Base-by-base conservation (phyloP, 768 basidiomycete genomes). In the Lentinula edodes region DNA sequence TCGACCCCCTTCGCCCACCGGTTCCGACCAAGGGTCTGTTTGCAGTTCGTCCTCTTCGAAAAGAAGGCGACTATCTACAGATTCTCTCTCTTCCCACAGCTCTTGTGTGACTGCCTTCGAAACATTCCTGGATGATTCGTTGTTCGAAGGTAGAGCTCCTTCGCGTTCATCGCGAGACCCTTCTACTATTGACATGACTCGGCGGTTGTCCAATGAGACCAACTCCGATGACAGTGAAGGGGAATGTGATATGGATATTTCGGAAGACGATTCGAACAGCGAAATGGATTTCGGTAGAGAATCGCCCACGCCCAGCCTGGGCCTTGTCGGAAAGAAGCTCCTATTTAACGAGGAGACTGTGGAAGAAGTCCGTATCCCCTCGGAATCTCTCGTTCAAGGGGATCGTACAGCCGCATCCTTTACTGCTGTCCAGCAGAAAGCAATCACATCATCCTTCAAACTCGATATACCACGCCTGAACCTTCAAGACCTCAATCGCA, bases 171-270 rank as follows among this genome's bases (percentile, higher is more conserved):
- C 42, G 42, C 42, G 6, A 28, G 10, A 46, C 16, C 5, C 45
- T 23, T 15, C 48, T 34, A 3, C 12, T 16, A 6, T 35, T 52
- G 32, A 34, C 7, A 8, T 32, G 20, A 18, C 8, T 15, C 5
- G 3, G 36, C 10, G 5, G 13, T 23, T 18, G 5, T 41, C 53
- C 41, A 6, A 2, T 41, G 6, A 10, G 12, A 15, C 23, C 8
- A 18, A 42, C 23, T 42, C 39, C 8, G 23, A 56, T 28, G 23
- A 32, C 5, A 39, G 55, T 23, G 23, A 43, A 20, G 55, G 55
- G 13, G 55, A 56, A 56, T 56, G 55, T 9, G 55, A 56, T 12
- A 56, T 56, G 55, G 55, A 56, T 56, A 56, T 56, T 13, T 56
- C 55, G 6, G 55, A 56, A 10, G 43, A 9, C 5, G 55, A 56